Evolutionary conservation across 2,329 filamentous ascomycete genomes (phyloP).

Genomic region (Alternaria triticimaculans): DNA sequence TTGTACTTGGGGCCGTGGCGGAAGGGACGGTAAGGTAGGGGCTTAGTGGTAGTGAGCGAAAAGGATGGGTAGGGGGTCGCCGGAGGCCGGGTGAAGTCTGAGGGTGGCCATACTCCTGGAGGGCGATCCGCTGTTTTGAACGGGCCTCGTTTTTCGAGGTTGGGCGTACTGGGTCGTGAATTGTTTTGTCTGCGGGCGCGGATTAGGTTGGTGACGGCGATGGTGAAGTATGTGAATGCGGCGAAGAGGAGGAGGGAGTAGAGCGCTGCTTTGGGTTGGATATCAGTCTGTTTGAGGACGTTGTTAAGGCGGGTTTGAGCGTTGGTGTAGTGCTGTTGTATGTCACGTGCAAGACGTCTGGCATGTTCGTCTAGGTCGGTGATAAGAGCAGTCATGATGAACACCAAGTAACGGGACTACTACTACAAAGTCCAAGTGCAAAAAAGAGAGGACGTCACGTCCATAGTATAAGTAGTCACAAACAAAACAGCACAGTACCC

Average conservation of each 20-base stretch:
- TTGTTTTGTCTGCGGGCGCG: slow-evolving; percentile 11
- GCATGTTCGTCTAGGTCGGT: slow-evolving; percentile 21
- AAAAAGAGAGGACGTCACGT: background rate
- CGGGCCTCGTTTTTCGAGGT: slow-evolving; percentile 54
- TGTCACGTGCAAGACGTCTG: slow-evolving; percentile 26
- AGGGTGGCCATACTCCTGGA: slow-evolving; percentile 44
- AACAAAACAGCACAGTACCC: background rate
- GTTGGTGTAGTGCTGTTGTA: slow-evolving; percentile 21
- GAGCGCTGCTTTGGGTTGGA: slow-evolving; percentile 28
- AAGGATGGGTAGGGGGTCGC: slow-evolving; percentile 71
- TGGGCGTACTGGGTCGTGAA: slow-evolving; percentile 32
- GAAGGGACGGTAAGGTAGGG: slow-evolving; percentile 79
- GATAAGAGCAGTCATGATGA: slow-evolving; percentile 13
- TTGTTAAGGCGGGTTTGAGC: slow-evolving; percentile 9
- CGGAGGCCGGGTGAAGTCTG: slow-evolving; percentile 63
- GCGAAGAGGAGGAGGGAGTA: slow-evolving; percentile 44
- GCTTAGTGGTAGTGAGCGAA: slow-evolving; percentile 72
- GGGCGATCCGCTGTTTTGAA: slow-evolving; percentile 49
- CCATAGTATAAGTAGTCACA: background rate
- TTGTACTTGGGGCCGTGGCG: slow-evolving; percentile 78
- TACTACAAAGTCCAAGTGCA: background rate
- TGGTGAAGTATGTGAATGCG: slow-evolving; percentile 40
- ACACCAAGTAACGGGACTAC: background rate
- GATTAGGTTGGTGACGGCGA: slow-evolving; percentile 36
- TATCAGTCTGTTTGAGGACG: slow-evolving; percentile 1